Base-by-base conservation (phyloP, 768 basidiomycete genomes). In the Leccinum fibrillosum region DNA sequence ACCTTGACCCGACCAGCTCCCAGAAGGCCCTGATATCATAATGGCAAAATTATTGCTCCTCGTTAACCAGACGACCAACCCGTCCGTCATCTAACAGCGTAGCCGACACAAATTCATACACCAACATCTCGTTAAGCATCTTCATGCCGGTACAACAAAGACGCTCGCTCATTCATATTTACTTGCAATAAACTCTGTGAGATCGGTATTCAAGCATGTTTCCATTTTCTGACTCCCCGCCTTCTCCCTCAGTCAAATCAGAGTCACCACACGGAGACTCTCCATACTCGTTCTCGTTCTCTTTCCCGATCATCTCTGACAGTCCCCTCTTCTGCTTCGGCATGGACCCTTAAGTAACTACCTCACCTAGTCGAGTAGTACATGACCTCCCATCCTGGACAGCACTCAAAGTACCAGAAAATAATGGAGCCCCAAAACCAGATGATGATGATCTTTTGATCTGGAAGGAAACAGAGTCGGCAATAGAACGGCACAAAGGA, bases 111-210 rank as follows among this genome's bases (percentile, higher is more conserved):
- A 71, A 59, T 81, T 84, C 70, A 69, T 85, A 56, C 76, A 79
- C 57, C 71, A 78, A 64, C 75, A 71, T 30, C 74, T 91, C 73
- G 68, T 88, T 53, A 79, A 76, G 28, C 90, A 94, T 67, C 60
- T 94, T 8, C 92, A 94, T 67, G 80, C 83, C 37, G 28, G 28
- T 28, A 28, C 28, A 9, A 39, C 39, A 39, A 39, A 39, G 39
- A 39, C 39, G 34, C 34, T 34, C 5, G 26, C 26, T 30, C 28
- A 30, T 30, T 30, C 13, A 17, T 37, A 37, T 39, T 37, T 39
- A 39, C 37, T 39, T 37, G 32, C 28, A 28, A 28, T 28, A 28
- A 28, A 28, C 28, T 34, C 11, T 35, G 35, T 37, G 13, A 37
- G 35, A 17, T 30, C 26, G 26, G 26, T 28, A 28, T 28, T 28